Base-by-base conservation (phyloP, 2,329 filamentous ascomycete genomes). In the Fusarium falciforme region DNA sequence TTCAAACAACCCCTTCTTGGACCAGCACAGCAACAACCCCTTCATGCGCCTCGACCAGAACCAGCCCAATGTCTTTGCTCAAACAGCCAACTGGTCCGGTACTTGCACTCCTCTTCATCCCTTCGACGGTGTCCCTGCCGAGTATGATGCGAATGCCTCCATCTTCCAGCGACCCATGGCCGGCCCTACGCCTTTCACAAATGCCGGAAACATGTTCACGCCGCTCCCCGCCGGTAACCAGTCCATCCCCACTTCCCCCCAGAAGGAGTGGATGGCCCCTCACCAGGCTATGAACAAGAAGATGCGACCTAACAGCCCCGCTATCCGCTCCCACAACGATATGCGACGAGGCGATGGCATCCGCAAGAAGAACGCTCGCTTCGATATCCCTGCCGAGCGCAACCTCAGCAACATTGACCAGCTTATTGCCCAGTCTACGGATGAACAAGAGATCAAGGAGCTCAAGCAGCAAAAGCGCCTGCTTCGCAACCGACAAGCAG, bases 391-490 rank as follows among this genome's bases (percentile, higher is more conserved):
- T 11, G 92, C 94, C 52, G 96, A 98, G 85, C 91, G 95, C 72
- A 98, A 95, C 80, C 90, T 99, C 77, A 92, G 90, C 87, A 98
- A 97, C 85, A 98, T 99, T 84, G 96, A 99, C 83, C 89, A 94
- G 71, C 89, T 98, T 80, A 98, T 99, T 83, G 89, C 92, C 62
- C 92, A 94, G 84, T 96, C 94, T 38, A 94, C 91, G 65, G 93
- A 97, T 82, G 96, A 98, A 80, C 92, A 96, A 75, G 93, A 97
- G 86, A 93, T 98, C 86, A 98, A 98, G 88, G 95, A 98, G 85
- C 89, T 99, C 79, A 99, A 99, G 90, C 95, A 98, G 83, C 96
- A 98, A 84, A 98, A 98, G 88, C 92, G 96, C 70, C 88, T 99
- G 71, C 88, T 99, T 73, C 91, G 96, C 80, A 99, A 99, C 85